phyloP scores from a whole-genome alignment of 2,329 filamentous ascomycete genomes.

The Fusarium haematococcum region DNA sequence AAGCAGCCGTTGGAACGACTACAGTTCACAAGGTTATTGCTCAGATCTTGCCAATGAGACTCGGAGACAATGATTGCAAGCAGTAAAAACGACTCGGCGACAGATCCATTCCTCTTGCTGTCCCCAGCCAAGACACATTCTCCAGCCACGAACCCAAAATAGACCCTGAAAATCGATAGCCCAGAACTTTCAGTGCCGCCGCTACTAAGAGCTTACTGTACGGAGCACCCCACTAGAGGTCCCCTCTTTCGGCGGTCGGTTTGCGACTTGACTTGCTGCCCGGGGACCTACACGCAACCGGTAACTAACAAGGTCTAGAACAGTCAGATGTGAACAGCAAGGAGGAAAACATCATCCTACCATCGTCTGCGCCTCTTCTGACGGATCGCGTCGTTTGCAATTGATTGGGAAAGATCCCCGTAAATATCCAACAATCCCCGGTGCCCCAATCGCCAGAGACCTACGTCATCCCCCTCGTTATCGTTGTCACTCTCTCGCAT shows the following conservation, averaged over 20 bases:
- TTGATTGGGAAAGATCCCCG: constrained; percentile 4
- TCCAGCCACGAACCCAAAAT: constrained; percentile 2
- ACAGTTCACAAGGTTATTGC: not conserved
- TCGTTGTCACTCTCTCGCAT: not conserved
- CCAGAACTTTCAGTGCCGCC: not conserved
- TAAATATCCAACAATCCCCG: constrained; percentile 11
- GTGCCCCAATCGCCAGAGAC: constrained; percentile 7
- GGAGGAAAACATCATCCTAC: not conserved
- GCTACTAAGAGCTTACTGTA: constrained; percentile 8
- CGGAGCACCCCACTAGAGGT: constrained; percentile 30
- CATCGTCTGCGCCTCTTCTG: not conserved
- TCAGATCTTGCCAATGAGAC: not conserved
- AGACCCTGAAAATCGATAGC: not conserved
- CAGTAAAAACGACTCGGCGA: not conserved
- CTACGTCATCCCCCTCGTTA: constrained; percentile 36
- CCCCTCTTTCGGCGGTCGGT: constrained; percentile 17
- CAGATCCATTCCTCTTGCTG: not conserved
- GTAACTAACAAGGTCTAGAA: not conserved
- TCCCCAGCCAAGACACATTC: not conserved
- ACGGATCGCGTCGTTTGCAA: constrained; percentile 3
- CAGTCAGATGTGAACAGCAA: not conserved
- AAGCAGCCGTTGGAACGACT: not conserved
- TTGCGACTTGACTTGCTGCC: not conserved
- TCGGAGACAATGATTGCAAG: not conserved
- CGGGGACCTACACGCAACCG: not conserved